Evolutionary conservation across 2,329 filamentous ascomycete genomes (phyloP), one percentile per base, ranked within the genome.

Genomic region (Alternaria sp.): DNA sequence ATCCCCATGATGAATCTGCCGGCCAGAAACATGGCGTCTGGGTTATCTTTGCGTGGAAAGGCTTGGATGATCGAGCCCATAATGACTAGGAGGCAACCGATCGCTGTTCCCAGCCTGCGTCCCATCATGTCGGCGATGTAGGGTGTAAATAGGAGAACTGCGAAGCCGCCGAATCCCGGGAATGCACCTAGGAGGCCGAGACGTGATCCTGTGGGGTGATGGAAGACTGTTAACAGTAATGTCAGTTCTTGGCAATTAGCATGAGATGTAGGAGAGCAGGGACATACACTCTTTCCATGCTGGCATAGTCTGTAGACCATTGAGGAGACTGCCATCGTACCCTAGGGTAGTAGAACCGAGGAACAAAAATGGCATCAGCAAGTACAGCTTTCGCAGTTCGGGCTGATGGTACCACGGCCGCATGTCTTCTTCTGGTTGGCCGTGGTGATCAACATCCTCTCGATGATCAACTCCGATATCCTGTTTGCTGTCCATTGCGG

Each of bases 1-100:
- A 38, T 38, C 16, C 36, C 36, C 36, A 38, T 38, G 36, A 38
- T 38, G 9, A 38, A 38, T 18, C 36, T 38, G 36, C 36, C 36
- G 6, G 36, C 36, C n/a, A 38, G 16, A 8, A 38, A 38, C 36
- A 38, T 38, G 36, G 36, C 36, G 36, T 38, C 36, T 38, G 36
- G 36, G 36, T 38, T 38, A 4, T 38, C 36, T 5, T 38, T 16
- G 5, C 9, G 78, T 12, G 83, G 80, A n/a, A 44, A 38, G 3
- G 78, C 78, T 64, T 85, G 82, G 41, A 87, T 67, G 34, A 83
- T 78, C 9, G 83, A 80, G 18, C 83, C 84, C 41, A 85, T 61
- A 16, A 86, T 69, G 16, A 87, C 82, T 49, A 85, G 76, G 3
- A 82, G 20, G 14, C 36, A 38, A 18, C 36, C 36, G 3, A 38